Evolutionary conservation across 164 flowering plant genomes (phyloP), one percentile per base, ranked within the genome.

Genomic region (Warburgia ugandensis): DNA sequence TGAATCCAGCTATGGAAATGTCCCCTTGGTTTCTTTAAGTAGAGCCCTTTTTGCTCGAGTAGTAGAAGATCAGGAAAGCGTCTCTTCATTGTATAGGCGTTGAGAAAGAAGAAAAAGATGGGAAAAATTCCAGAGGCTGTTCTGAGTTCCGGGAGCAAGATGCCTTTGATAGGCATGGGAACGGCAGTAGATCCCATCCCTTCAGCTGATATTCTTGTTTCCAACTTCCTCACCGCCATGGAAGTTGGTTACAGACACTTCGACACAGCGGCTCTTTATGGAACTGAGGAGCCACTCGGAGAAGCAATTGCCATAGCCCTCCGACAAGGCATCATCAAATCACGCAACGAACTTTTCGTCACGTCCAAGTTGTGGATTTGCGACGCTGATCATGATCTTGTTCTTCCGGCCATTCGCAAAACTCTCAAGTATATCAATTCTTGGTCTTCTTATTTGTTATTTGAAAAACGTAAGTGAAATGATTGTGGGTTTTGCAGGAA

Each of bases 291-390:
- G 32, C 35, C 63, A 2, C 49, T 71, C 2, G 73, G 75, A 20
- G 19, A 40, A 29, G 69, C 69, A 7, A 53, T 74, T 12, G 58
- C 47, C 4, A 59, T 66, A 53, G 69, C 73, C 4, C 22, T 70
- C n/a, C 9, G 16, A 1, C 53, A 16, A 12, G 72, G 74, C 6
- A 56, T 72, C 10, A 52, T 75, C 50, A 53, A 64, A 31, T 48
- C 54, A 3, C 49, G 76, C 0, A 50, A 50, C 0, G 72, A 69
- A 22, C 28, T 75, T 11, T 75, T 69, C 57, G 56, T 75, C 45
- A 75, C 79, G 1, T 55, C 79, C 23, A 75, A 75, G 55, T 33
- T 75, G n/a, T 65, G 73, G 73, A 51, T 63, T 48, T 20, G 26
- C 17, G 47, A 65, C 17, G 50, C 59, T 2, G 50, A 75, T 25